Evolutionary conservation across 106 monocot species (phyloP).

Genomic region (Amphibolis antarctica): DNA sequence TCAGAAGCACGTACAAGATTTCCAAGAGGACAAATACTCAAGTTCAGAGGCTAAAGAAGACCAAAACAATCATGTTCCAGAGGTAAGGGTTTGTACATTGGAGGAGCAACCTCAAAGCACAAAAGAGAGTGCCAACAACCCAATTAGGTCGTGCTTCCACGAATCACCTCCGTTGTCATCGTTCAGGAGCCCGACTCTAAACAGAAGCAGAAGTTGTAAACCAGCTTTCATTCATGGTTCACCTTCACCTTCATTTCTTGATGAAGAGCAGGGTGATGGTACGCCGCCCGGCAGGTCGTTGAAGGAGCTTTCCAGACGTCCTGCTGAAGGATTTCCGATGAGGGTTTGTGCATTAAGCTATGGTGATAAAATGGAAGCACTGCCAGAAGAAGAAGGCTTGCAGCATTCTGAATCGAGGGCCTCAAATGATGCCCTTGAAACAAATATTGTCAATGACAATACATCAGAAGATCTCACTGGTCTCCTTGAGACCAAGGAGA

Average conservation of each 20-base stretch:
- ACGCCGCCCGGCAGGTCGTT: constrained; percentile 58
- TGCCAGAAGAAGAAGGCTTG: constrained; percentile 27
- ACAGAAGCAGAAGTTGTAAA: constrained; percentile 77
- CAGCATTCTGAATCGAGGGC: constrained; percentile 22
- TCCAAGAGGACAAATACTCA: constrained; percentile 1
- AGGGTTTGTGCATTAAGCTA: constrained; percentile 26
- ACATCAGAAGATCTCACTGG: constrained; percentile 29
- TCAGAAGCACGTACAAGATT: background rate
- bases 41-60: constrained; percentile 4
- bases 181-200: constrained; percentile 19
- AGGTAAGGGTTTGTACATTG: constrained; percentile 31
- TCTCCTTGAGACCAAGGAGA: constrained; percentile 49
- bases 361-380: constrained; percentile 24
- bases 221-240: constrained; percentile 21
- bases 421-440: constrained; percentile 9
- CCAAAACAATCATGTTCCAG: constrained; percentile 6
- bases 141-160: constrained; percentile 19
- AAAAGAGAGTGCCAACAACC: constrained; percentile 22
- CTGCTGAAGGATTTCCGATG: constrained; percentile 29
- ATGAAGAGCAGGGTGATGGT: constrained; percentile 22
- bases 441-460: constrained; percentile 6
- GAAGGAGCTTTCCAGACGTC: constrained; percentile 45
- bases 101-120: constrained; percentile 62
- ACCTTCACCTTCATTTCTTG: constrained; percentile 28
- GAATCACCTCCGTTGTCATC: constrained; percentile 22